Percentiles rank a stretch among this genome's conserved stretches.
Evolutionary conservation across 2,329 filamentous ascomycete genomes (phyloP).

Genomic region (Aspergillus novofumigatus): DNA sequence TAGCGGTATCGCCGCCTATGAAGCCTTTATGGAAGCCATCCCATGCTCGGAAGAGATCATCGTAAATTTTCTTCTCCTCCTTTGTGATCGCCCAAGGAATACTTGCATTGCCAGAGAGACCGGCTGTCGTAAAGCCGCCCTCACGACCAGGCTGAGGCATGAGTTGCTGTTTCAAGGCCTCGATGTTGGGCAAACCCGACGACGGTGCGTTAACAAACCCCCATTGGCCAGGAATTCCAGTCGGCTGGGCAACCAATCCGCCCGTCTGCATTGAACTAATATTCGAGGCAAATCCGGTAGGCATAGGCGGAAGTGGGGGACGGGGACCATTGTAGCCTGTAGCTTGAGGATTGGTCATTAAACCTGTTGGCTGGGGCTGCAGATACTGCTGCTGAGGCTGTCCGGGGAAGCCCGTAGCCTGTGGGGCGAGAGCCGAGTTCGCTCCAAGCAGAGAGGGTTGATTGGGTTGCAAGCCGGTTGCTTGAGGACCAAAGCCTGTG

Average conservation of each 20-base stretch:
- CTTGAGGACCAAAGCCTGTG: constrained; percentile 53
- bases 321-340: constrained; percentile 76
- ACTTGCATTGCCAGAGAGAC: constrained; percentile 86
- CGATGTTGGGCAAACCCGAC: constrained; percentile 86
- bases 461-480: constrained; percentile 64
- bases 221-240: constrained; percentile 90
- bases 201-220: constrained; percentile 94
- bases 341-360: constrained; percentile 66
- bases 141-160: constrained; percentile 96
- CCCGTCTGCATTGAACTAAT: constrained; percentile 62
- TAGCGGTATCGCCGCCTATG: constrained; percentile 85
- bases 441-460: constrained; percentile 45
- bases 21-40: constrained; percentile 91
- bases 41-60: constrained; percentile 92
- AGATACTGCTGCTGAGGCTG: constrained; percentile 51
- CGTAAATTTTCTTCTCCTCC: constrained; percentile 95
- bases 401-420: constrained; percentile 42
- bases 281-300: constrained; percentile 63
- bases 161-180: constrained; percentile 86
- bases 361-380: constrained; percentile 67
- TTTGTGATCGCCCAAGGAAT: constrained; percentile 99
- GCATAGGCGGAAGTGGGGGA: constrained; percentile 79
- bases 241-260: constrained; percentile 91
- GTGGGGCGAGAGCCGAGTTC: constrained; percentile 29
- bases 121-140: constrained; percentile 76